Evolutionary conservation across 495 filamentous ascomycete species (phyloP).

Genomic region (Aspergillus cavernicola): DNA sequence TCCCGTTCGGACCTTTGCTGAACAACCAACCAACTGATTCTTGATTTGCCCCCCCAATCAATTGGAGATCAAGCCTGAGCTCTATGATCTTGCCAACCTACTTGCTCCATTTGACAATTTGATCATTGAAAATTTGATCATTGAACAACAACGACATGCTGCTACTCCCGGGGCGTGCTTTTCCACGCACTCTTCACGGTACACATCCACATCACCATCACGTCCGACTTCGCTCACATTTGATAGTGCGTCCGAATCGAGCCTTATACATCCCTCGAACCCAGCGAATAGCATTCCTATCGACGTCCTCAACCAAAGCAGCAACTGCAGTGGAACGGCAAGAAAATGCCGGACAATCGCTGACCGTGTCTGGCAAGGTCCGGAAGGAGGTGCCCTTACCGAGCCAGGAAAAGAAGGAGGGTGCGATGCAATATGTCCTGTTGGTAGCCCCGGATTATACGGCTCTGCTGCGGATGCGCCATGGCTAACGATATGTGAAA

Average conservation of each 20-base stretch:
- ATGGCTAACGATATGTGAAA: constrained; percentile 11
- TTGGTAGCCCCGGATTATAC: constrained; percentile 44
- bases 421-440: constrained; percentile 95
- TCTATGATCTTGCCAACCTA: background rate
- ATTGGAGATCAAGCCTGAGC: background rate
- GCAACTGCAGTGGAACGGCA: constrained; percentile 43
- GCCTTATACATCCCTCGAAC: constrained; percentile 21
- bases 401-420: constrained; percentile 91
- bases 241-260: constrained; percentile 28
- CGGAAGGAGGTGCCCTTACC: constrained; percentile 78
- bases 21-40: constrained; percentile 1
- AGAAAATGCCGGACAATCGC: constrained; percentile 34
- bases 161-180: constrained; percentile 26
- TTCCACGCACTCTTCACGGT: constrained; percentile 33
- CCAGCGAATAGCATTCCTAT: constrained; percentile 34
- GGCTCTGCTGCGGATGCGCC: background rate
- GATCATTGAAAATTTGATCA: background rate
- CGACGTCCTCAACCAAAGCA: constrained; percentile 40
- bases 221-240: constrained; percentile 13
- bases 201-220: constrained; percentile 4
- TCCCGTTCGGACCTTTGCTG: background rate
- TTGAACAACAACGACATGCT: constrained; percentile 22
- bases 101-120: background rate
- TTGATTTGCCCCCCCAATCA: background rate
- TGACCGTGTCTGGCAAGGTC: constrained; percentile 50